Base-by-base conservation (phyloP, 768 basidiomycete species). In the Scleroderma bovista region DNA sequence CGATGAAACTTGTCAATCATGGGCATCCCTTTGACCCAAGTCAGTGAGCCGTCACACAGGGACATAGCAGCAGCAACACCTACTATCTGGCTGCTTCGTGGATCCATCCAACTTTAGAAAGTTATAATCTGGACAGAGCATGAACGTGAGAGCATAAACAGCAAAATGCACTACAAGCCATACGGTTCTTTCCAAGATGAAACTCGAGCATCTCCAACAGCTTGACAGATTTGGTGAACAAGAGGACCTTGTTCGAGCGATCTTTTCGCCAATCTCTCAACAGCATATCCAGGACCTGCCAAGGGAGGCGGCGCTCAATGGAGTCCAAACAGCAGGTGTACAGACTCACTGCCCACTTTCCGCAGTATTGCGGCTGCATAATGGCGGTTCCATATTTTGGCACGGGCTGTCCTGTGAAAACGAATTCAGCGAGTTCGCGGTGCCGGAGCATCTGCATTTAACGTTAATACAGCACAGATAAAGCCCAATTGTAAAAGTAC, bases 211-310 rank as follows among this genome's bases (percentile, higher is more conserved):
- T 91, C 16, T 88, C 85, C 12, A 97, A 73, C 22, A 97, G 69
- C 63, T 93, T 92, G 48, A 94, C 89, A 1, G 90, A 88, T 64
- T 93, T 93, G 3, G 93, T 93, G 68, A 97, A 97, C 51, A 97
- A 83, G 38, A 97, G 73, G 36, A 96, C 91, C 69, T 96, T 97
- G 68, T 89, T 93, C 0, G 77, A 73, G 16, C 67, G 63, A 42
- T 83, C 81, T 57, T 78, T 78, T 58, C 78, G 76, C 79, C 84
- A 84, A 40, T 83, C 77, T 42, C 75, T 77, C 19, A 97, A 70
- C 2, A 88, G 69, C 7, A 73, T 70, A 51, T 83, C 75, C 8
- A 93, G 71, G 0, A 89, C 79, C 88, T 93, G 54, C 1, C 6
- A n/a, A n/a, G 3, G 23, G 43, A n/a, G n/a, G n/a, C n/a, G n/a